phyloP scores from a whole-genome alignment of 2,329 filamentous ascomycete genomes.

The Pyricularia grisea region DNA sequence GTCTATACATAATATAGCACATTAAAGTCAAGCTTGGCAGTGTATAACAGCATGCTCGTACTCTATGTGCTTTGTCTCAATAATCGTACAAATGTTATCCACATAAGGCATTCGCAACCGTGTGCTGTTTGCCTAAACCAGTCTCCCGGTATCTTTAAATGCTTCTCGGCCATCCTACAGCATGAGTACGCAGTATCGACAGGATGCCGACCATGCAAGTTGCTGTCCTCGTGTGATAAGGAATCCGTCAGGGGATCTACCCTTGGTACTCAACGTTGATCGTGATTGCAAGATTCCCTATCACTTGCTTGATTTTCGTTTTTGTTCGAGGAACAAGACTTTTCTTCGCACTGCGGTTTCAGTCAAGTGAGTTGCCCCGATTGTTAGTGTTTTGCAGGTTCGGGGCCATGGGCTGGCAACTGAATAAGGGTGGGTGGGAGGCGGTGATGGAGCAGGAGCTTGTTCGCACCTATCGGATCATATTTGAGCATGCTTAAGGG shows the following conservation, averaged over 20 bases:
- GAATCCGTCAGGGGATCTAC: neutral
- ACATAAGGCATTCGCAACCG: neutral
- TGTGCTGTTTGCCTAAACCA: neutral
- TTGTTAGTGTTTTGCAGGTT: neutral
- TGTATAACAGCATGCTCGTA: neutral
- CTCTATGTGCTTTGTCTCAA: neutral
- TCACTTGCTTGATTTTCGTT: slow-evolving; percentile 50
- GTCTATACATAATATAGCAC: neutral
- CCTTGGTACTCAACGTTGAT: neutral
- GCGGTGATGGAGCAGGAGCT: neutral
- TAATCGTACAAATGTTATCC: neutral
- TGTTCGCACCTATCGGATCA: slow-evolving; percentile 74
- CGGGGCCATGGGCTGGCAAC: neutral
- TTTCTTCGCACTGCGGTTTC: slow-evolving; percentile 68
- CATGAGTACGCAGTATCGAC: neutral
- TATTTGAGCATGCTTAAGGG: slow-evolving; percentile 98
- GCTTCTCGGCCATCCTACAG: neutral
- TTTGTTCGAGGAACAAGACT: slow-evolving; percentile 91
- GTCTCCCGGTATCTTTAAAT: neutral
- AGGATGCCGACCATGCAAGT: neutral
- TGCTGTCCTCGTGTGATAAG: neutral
- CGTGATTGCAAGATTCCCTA: neutral
- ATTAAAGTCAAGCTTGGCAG: neutral
- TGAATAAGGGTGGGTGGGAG: neutral
- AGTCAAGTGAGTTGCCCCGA: neutral